Conservation (phyloP, 352 stramenopile genomes). For the Pythium dissimile region DNA sequence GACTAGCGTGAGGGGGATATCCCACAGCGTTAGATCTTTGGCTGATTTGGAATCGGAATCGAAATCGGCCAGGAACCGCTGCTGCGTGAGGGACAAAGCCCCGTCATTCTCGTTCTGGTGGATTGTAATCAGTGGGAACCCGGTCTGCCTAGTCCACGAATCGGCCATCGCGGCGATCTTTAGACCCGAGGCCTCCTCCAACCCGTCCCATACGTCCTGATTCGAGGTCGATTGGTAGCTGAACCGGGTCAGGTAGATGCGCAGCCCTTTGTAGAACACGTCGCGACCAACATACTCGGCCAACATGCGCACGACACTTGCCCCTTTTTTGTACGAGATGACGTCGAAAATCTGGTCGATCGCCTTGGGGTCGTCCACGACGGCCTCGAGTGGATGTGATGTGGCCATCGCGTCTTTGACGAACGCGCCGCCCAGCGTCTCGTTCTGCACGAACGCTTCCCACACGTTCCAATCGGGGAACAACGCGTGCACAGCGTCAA, state of each 20-base stretch:
- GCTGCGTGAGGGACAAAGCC: constrained; percentile 79
- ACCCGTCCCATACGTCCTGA: constrained; percentile 92
- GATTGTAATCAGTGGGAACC: constrained; percentile 92
- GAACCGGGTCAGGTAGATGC: constrained; percentile 89
- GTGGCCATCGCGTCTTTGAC: constrained; percentile 89
- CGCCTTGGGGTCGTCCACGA: constrained; percentile 89
- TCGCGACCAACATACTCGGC: constrained; percentile 62
- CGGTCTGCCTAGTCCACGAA: constrained; percentile 93
- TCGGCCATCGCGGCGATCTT: constrained; percentile 90
- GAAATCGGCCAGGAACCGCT: constrained; percentile 91
- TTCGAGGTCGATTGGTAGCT: constrained; percentile 96
- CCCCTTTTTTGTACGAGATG: constrained; percentile 94
- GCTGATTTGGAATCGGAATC: constrained; percentile 66
- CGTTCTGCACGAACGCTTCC: constrained; percentile 90
- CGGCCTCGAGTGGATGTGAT: constrained; percentile 93
- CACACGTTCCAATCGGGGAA: constrained; percentile 94
- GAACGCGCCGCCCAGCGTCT: constrained; percentile 71
- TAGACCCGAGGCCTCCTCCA: constrained; percentile 89
- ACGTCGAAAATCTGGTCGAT: constrained; percentile 97
- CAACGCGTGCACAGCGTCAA: constrained; percentile 88
- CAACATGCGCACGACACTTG: constrained; percentile 70
- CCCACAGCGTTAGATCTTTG: constrained; percentile 65
- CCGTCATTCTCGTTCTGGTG: constrained; percentile 44
- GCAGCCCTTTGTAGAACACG: constrained; percentile 78
- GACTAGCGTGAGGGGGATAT: constrained; percentile 76